phyloP scores from a whole-genome alignment of 352 stramenopile species.

The Phytophthora fragariae region DNA sequence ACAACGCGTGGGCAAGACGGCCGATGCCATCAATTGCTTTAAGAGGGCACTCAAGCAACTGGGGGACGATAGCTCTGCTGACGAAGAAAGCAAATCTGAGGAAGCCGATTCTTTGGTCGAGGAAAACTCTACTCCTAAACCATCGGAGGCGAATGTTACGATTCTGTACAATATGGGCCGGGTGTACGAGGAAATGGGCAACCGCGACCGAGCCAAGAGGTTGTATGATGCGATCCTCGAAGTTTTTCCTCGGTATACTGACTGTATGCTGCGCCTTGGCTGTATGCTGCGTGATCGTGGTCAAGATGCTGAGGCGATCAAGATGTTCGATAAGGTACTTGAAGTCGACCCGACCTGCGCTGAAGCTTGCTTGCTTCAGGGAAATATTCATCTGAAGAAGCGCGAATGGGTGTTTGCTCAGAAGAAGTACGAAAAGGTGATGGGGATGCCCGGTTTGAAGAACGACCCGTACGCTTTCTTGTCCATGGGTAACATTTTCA shows the following conservation, averaged over 20 bases:
- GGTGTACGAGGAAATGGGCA: conserved; percentile 93
- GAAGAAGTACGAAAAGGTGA: conserved; percentile 94
- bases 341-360: conserved; percentile 91
- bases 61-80: conserved; percentile 39
- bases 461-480: conserved; percentile 98
- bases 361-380: conserved; percentile 95
- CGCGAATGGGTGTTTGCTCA: conserved; percentile 96
- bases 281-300: conserved; percentile 95
- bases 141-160: conserved; percentile 88
- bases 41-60: conserved; percentile 75
- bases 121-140: conserved; percentile 50
- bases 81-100: conserved; percentile 51
- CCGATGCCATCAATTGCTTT: conserved; percentile 94
- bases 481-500: conserved; percentile 98
- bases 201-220: conserved; percentile 90
- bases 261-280: conserved; percentile 94
- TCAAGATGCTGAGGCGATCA: conserved; percentile 87
- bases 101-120: conserved; percentile 50
- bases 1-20: conserved; percentile 87
- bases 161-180: conserved; percentile 97
- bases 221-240: conserved; percentile 95
- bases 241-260: conserved; percentile 94
- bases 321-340: conserved; percentile 95
- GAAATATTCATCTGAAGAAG: conserved; percentile 96
- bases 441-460: conserved; percentile 95